phyloP scores from a whole-genome alignment of 768 basidiomycete genomes.

The Russula dissimulans region DNA sequence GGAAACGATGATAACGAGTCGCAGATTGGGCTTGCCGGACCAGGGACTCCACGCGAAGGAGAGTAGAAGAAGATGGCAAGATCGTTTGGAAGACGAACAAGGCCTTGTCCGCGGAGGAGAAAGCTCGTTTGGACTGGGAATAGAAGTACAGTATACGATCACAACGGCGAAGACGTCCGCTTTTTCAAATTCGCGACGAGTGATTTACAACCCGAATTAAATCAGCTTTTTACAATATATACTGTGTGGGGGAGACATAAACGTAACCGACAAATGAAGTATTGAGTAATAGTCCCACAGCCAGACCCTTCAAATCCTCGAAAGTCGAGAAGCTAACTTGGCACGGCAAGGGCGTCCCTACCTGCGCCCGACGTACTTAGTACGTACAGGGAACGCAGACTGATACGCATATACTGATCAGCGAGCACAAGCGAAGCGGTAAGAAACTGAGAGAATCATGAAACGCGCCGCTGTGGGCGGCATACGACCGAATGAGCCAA shows the following conservation, averaged over 20 bases:
- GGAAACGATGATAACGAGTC: too few species aligned
- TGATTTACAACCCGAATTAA: background rate
- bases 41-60: too few species aligned
- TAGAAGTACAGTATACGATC: too few species aligned
- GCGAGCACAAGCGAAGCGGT: background rate
- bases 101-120: too few species aligned
- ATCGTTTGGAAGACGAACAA: too few species aligned
- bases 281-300: background rate
- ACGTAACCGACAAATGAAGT: background rate
- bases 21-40: too few species aligned
- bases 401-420: background rate
- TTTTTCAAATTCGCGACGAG: too few species aligned
- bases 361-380: background rate
- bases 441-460: background rate
- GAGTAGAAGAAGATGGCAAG: too few species aligned
- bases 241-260: background rate
- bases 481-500: background rate
- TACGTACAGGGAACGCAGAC: background rate
- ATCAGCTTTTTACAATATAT: background rate
- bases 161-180: too few species aligned
- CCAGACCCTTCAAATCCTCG: background rate
- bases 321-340: background rate
- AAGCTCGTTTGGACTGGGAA: too few species aligned
- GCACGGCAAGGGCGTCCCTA: background rate
- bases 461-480: background rate